Evolutionary conservation across 1,139 yeast genomes (phyloP).

Genomic region (Debaryomyces fabryi): DNA sequence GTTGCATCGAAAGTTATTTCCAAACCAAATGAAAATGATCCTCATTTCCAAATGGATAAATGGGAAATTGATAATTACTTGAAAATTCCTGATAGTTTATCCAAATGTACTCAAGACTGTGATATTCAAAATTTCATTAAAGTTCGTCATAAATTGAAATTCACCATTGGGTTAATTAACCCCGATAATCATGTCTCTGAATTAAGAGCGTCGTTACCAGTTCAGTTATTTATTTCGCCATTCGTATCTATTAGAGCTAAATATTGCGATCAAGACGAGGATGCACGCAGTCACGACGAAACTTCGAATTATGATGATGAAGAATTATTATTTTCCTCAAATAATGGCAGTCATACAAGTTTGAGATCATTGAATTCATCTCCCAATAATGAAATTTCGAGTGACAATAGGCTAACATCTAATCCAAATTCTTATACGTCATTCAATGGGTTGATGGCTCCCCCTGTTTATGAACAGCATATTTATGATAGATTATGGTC

Average conservation of each 20-base stretch:
- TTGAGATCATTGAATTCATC: conserved; percentile 25
- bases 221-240: conserved; percentile 73
- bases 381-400: conserved; percentile 8
- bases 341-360: conserved; percentile 32
- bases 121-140: conserved; percentile 61
- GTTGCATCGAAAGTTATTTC: conserved; percentile 47
- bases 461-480: conserved; percentile 86
- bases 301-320: conserved; percentile 20
- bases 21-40: conserved; percentile 37
- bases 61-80: conserved; percentile 75
- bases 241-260: conserved; percentile 71
- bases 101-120: conserved; percentile 84
- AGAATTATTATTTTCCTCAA: conserved; percentile 36
- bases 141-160: conserved; percentile 70
- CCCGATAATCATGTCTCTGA: conserved; percentile 81
- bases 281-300: conserved; percentile 14
- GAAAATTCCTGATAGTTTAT: conserved; percentile 68
- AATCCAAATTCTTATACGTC: conserved; percentile 35
- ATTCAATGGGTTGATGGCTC: conserved; percentile 65
- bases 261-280: conserved; percentile 23
- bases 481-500: conserved; percentile 85
- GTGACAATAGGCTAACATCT: conserved; percentile 19
- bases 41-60: conserved; percentile 57
- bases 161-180: conserved; percentile 63
- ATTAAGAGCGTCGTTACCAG: conserved; percentile 73